A percentile compares a stretch with the other conserved stretches of the same genome.
Conservation (phyloP, 345 rosid species). For the Lepidium africanum region DNA sequence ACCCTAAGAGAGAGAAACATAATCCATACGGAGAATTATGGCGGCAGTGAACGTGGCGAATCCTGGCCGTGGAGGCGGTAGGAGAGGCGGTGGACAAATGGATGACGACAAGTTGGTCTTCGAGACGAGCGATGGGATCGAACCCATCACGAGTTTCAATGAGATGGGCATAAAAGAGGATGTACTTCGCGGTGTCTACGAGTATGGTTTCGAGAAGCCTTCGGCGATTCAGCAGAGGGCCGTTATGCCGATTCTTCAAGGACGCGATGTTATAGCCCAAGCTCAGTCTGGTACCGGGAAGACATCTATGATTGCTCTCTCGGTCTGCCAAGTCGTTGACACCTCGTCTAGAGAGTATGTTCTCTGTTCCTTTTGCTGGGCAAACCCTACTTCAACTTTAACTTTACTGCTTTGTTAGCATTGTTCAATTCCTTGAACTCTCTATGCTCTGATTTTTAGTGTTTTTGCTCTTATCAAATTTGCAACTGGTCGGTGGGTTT, state of each 20-base stretch:
- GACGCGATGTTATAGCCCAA: constrained; percentile 93
- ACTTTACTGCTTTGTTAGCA: neutral
- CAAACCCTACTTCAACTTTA: constrained; percentile 21
- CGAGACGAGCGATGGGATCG: constrained; percentile 86
- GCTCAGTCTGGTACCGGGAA: constrained; percentile 99
- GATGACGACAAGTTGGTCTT: constrained; percentile 62
- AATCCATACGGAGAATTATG: constrained; percentile 4
- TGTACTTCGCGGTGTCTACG: constrained; percentile 80
- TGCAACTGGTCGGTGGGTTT: neutral
- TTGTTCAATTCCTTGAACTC: neutral
- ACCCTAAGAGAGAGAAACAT: constrained; percentile 31
- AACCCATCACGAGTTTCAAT: constrained; percentile 75
- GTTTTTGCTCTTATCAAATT: neutral
- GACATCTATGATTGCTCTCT: constrained; percentile 93
- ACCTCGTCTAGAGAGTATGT: constrained; percentile 69
- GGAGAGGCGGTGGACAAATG: constrained; percentile 34
- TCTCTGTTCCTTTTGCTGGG: neutral
- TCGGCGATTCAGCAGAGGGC: constrained; percentile 97
- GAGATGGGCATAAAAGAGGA: constrained; percentile 79
- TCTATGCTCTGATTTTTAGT: neutral
- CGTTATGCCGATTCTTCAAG: constrained; percentile 83
- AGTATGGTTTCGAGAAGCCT: constrained; percentile 85
- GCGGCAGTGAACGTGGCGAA: constrained; percentile 23
- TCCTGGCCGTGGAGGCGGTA: constrained; percentile 36
- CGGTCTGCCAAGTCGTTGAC: constrained; percentile 80